Base-by-base conservation (phyloP, 257 asterid genomes). In the Solanum pinnatisectum region DNA sequence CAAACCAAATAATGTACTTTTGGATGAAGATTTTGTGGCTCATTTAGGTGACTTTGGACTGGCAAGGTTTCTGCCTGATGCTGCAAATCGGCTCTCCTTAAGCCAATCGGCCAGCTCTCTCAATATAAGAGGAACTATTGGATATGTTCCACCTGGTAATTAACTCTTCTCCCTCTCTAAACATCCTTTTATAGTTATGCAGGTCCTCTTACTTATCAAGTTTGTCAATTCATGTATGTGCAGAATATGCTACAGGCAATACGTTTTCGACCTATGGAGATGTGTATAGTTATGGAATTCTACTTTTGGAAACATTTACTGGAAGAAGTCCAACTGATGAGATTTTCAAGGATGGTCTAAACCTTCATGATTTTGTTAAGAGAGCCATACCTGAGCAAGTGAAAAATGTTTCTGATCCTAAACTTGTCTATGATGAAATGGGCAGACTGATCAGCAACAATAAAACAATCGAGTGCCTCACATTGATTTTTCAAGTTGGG, bases 41-140 rank as follows among this genome's bases (percentile, higher is more conserved):
- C 92, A 88, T 68, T 87, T 90, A 49, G 87, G 90, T 18, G 92
- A 88, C 60, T 90, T 90, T 87, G 91, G 92, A n/a, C 72, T 89
- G n/a, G 90, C 90, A 13, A 90, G 85, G 88, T 90, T 89, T 72
- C 84, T 87, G 42, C 63, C 85, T 20, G 68, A 44, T 15, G 85
- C 68, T 12, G 40, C 68, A 81, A 40, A 81, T 27, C 33, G 71
- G 8, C 78, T 33, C 42, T 32, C 78, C 42, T 71, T 33, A 33
- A 33, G 78, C 78, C 77, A 70, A 70, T 32, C 71, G 1, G 71
- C 77, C 77, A 83, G 74, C 44, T 60, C 84, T 22, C n/a, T 83
- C 16, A 86, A 82, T 81, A 46, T 88, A 52, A 33, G 73, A 14
- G 89, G 89, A 27, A 88, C 89, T 23, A 10, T 83, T 68, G 89